Base-by-base conservation (phyloP, 2,329 filamentous ascomycete genomes). In the Fusarium papillatum region DNA sequence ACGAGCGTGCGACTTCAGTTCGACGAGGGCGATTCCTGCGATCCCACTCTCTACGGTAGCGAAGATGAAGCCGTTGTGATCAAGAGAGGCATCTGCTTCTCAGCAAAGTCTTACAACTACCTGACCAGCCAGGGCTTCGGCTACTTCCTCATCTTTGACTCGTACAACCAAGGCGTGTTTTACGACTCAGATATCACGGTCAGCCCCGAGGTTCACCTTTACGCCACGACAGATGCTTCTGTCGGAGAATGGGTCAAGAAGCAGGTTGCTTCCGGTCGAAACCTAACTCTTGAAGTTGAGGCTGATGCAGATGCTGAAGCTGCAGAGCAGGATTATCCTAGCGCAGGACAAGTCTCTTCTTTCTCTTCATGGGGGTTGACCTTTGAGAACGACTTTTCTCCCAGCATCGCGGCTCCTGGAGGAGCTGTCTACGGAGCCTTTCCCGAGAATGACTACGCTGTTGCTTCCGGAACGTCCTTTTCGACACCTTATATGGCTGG, bases 291-390 rank as follows among this genome's bases (percentile, higher is more conserved):
- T 17, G 16, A 59, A 24, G 55, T 59, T 2, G 55, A 59, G 7
- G 17, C 55, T 3, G 55, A 59, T 13, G 55, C 31, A 8, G 55
- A 59, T 1, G 55, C 55, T 24, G 55, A 7, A 13, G 55, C 36
- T 59, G 36, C 55, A 7, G 55, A 59, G 31, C 24, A 19, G 19
- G 55, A 59, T 2, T 59, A 38, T 29, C 55, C 55, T 5, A 38
- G 31, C 14, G 55, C 24, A 1, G 74, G 77, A 1, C 76, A 76
- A 14, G 36, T 79, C 5, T 77, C 74, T 5, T 60, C 41, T 16
- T 79, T 72, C 38, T 64, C 77, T 4, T 78, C 77, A 0, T 79
- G 77, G 77, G 77, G 76, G 2, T 66, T 73, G 19, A 74, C 74
- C 3, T 78, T 76, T 62, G 77, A 79, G 43, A 77, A 78, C 24